Base-by-base conservation (phyloP, 2,329 filamentous ascomycete genomes). In the Drechslerella stenobrocha region DNA sequence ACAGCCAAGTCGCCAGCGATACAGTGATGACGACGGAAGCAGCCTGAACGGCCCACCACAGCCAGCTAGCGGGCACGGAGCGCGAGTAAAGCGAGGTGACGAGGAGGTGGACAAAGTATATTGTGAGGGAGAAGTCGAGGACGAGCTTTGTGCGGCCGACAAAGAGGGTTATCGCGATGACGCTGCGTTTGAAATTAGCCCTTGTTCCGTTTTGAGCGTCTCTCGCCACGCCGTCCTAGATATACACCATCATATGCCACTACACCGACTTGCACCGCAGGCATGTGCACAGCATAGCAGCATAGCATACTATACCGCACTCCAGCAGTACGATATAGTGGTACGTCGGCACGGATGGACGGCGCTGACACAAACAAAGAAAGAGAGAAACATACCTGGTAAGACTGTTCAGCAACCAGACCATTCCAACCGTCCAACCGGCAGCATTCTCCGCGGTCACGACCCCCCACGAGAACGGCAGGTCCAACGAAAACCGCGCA, bases 91-190 rank as follows among this genome's bases (percentile, higher is more conserved):
- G 76, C 18, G 85, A 86, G 24, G 89, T 88, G 73, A 89, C 77
- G 73, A 93, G 70, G 53, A 96, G 82, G 76, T 96, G 89, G 40
- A 96, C 79, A 75, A 88, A 83, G 78, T 95, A 90, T 15, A 96
- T 83, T 1, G 92, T 96, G 22, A 96, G 80, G 28, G 90, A 89
- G 76, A 97, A 98, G 78, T 98, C 93, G 72, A 90, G 90, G 51
- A 97, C 88, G 67, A 97, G 87, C 77, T 97, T 97, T 47, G 88
- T 93, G 70, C 93, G 89, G 18, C 87, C 86, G 72, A 98, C 84
- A 61, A 97, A 80, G 55, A 92, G 78, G 51, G 96, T 84, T 61
- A 96, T 87, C 40, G 90, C 88, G 63, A 95, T 84, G 40, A 89
- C 84, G 75, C 92, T 97, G 74, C n/a, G n/a, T n/a, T n/a, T n/a